A percentile compares a stretch with the other conserved stretches of the same genome.
phyloP scores from a whole-genome alignment of 306 rosid genomes.

The barrel medic (Medicago truncatula) region DNA sequence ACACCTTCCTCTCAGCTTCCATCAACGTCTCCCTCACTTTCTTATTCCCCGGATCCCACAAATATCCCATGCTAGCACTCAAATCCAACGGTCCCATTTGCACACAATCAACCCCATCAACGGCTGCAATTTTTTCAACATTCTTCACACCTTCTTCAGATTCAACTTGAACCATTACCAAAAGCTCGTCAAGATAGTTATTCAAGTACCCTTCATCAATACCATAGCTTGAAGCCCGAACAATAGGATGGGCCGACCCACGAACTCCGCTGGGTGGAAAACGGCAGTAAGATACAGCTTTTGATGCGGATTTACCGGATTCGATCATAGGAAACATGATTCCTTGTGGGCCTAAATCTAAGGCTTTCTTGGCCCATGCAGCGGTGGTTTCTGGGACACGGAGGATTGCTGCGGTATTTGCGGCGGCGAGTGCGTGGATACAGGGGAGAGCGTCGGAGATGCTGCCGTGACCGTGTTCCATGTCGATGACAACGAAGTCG shows the following conservation, averaged over 20 bases:
- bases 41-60: conserved; percentile 82
- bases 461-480: conserved; percentile 88
- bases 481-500: conserved; percentile 79
- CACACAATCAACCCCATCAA: conserved; percentile 81
- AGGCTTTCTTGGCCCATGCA: conserved; percentile 84
- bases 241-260: conserved; percentile 82
- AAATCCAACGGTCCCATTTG: conserved; percentile 92
- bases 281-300: conserved; percentile 75
- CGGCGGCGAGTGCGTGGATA: conserved; percentile 74
- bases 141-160: conserved; percentile 59
- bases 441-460: conserved; percentile 68
- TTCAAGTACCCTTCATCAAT: conserved; percentile 73
- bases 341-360: conserved; percentile 87
- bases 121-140: conserved; percentile 57
- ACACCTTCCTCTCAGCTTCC: conserved; percentile 63
- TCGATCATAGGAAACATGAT: conserved; percentile 89
- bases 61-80: conserved; percentile 75
- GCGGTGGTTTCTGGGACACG: conserved; percentile 73
- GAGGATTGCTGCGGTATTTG: conserved; percentile 67
- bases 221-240: conserved; percentile 75
- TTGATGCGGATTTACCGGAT: conserved; percentile 52
- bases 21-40: conserved; percentile 66
- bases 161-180: conserved; percentile 77
- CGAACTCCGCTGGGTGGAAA: conserved; percentile 74
- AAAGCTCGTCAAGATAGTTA: conserved; percentile 65